Conservation (phyloP, 2,329 filamentous ascomycete genomes). For the Gremmenia infestans region DNA sequence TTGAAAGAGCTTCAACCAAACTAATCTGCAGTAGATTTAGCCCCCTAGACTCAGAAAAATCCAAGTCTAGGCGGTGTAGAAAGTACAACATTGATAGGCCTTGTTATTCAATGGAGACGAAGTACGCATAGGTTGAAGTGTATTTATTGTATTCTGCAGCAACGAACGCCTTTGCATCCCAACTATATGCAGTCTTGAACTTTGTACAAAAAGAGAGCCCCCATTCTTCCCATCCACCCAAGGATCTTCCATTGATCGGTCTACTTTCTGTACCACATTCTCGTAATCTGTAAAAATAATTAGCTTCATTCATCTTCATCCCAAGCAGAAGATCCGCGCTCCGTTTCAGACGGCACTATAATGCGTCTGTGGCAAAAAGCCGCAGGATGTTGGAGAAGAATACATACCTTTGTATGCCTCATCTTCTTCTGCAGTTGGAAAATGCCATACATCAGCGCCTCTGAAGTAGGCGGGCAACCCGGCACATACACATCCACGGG, state of each 20-base stretch:
- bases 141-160: conserved; percentile 9
- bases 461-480: conserved; percentile 60
- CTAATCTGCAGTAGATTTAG: too few relatives aligned
- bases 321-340: neutral
- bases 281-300: conserved; percentile 16
- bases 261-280: conserved; percentile 55
- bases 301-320: neutral
- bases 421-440: conserved; percentile 70
- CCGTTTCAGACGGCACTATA: too few relatives aligned
- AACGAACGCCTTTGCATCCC: conserved; percentile 23
- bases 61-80: too few relatives aligned
- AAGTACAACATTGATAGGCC: neutral
- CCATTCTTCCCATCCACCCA: neutral
- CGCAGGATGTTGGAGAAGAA: neutral
- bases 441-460: conserved; percentile 61
- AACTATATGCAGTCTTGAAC: conserved; percentile 23
- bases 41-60: too few relatives aligned
- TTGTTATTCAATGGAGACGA: too few relatives aligned
- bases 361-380: too few relatives aligned
- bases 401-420: conserved; percentile 39
- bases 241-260: neutral
- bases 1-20: too few relatives aligned
- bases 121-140: neutral
- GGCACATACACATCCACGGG: conserved; percentile 79
- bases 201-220: conserved; percentile 24